Conservation (phyloP, 805 yeast genomes). For the Blastobotrys americana region DNA sequence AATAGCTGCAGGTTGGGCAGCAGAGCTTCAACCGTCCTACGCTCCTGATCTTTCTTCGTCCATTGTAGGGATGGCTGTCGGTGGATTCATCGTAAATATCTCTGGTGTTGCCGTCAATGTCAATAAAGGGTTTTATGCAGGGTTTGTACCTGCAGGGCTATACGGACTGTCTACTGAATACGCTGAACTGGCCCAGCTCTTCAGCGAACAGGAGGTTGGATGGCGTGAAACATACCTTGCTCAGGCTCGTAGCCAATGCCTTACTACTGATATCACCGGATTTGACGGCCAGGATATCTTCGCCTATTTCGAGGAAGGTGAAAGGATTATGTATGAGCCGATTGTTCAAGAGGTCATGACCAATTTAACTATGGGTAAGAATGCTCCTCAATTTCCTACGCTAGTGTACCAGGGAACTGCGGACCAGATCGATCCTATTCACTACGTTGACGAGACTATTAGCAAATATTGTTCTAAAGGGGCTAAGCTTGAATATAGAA, state of each 20-base stretch:
- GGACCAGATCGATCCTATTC: slow-evolving; percentile 20
- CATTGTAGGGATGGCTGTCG: slow-evolving; percentile 25
- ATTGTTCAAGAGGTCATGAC: slow-evolving; percentile 10
- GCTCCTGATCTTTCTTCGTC: slow-evolving; percentile 21
- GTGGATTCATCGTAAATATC: slow-evolving; percentile 23
- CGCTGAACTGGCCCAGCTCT: slow-evolving; percentile 12
- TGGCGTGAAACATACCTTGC: slow-evolving; percentile 3
- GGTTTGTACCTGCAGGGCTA: slow-evolving; percentile 22
- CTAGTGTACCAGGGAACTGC: slow-evolving; percentile 21
- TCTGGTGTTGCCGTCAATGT: slow-evolving; percentile 15
- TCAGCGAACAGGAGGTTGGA: slow-evolving; percentile 7
- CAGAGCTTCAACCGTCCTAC: slow-evolving; percentile 22
- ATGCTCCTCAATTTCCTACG: slow-evolving; percentile 19
- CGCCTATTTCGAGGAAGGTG: slow-evolving; percentile 17
- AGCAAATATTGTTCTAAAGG: not conserved
- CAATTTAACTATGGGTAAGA: slow-evolving; percentile 16
- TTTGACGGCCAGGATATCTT: slow-evolving; percentile 18
- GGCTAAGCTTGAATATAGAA: not conserved
- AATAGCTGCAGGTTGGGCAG: slow-evolving; percentile 24
- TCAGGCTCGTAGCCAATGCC: slow-evolving; percentile 16
- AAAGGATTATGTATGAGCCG: slow-evolving; percentile 13
- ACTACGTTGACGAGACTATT: slow-evolving; percentile 13
- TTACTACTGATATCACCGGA: slow-evolving; percentile 9
- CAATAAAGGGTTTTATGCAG: slow-evolving; percentile 18
- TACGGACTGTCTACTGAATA: slow-evolving; percentile 22